A percentile compares a stretch with the other conserved stretches of the same genome.
phyloP scores from a whole-genome alignment of 805 yeast species.

The Suhomyces xylopsoci region DNA sequence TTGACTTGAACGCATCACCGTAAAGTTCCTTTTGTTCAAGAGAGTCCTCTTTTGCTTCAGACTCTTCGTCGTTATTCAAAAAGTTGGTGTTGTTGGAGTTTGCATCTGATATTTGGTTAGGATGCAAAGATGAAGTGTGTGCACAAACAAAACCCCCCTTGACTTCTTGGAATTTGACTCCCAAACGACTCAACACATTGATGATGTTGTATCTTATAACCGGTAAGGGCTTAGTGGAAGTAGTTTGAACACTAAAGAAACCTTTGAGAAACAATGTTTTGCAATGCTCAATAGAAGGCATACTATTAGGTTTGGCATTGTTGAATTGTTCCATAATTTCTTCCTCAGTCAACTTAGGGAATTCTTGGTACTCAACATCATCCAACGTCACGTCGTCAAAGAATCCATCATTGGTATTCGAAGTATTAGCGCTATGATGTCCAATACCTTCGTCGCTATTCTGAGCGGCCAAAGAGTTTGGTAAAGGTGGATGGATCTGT shows the following conservation, averaged over 20 bases:
- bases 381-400: constrained; percentile 56
- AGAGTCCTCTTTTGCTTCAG: constrained; percentile 11
- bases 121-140: constrained; percentile 52
- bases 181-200: constrained; percentile 67
- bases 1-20: constrained; percentile 41
- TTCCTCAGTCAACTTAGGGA: constrained; percentile 39
- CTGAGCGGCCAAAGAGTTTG: constrained; percentile 36
- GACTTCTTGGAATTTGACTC: constrained; percentile 82
- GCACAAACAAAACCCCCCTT: constrained; percentile 91
- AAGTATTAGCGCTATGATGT: constrained; percentile 7
- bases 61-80: constrained; percentile 14
- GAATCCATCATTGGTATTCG: constrained; percentile 43
- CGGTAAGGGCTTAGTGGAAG: constrained; percentile 88
- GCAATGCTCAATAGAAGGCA: constrained; percentile 95
- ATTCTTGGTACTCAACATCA: constrained; percentile 27
- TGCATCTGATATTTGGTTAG: constrained; percentile 2
- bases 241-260: constrained; percentile 90
- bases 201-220: constrained; percentile 83
- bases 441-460: constrained; percentile 43
- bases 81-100: constrained; percentile 15
- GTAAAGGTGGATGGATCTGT: constrained; percentile 42
- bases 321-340: constrained; percentile 42
- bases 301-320: constrained; percentile 66
- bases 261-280: constrained; percentile 89
- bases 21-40: constrained; percentile 30